These are phyloP conservation scores for Chrysanthemum makinoi DNA, from an alignment of 129 eudicot genomes.

Conservation along the genomic window DNA sequence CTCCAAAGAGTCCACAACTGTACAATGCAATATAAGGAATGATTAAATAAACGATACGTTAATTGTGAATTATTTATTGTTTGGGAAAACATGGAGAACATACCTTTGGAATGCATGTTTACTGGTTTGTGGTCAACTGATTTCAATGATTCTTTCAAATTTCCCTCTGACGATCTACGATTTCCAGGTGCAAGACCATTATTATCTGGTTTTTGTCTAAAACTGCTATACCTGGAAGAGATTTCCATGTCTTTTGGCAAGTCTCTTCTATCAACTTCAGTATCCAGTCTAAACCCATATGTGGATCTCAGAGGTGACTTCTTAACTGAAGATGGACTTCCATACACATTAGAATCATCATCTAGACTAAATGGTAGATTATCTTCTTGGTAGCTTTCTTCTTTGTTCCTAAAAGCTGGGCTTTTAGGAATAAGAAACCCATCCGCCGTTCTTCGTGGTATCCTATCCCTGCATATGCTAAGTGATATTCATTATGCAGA, in stretches of 20 bases:
- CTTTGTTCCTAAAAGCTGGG: constrained; percentile 41
- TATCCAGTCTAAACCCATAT: constrained; percentile 58
- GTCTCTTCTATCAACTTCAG: constrained; percentile 36
- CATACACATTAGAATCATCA: constrained; percentile 65
- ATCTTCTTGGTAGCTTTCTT: constrained; percentile 71
- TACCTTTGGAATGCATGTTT: constrained; percentile 52
- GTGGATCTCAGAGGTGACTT: constrained; percentile 58
- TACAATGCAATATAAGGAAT: background rate
- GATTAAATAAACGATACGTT: background rate
- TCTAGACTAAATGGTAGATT: constrained; percentile 75
- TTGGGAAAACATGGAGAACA: background rate
- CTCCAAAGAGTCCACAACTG: constrained; percentile 68
- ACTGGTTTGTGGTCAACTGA: constrained; percentile 41
- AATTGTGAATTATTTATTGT: background rate
- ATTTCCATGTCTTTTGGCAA: constrained; percentile 40
- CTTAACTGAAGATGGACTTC: constrained; percentile 46
- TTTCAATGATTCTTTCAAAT: constrained; percentile 43
- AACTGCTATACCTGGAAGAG: constrained; percentile 40
- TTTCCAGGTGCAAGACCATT: constrained; percentile 37
- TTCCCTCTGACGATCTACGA: constrained; percentile 56
- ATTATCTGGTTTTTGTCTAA: constrained; percentile 38
- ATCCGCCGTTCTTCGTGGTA: constrained; percentile 40
- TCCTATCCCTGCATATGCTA: constrained; percentile 41
- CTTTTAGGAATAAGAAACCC: constrained; percentile 43
- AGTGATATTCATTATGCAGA: background rate